A percentile compares a stretch with the other conserved stretches of the same genome.
These are phyloP conservation scores for Lasiodiplodia sp. DNA, from an alignment of 2,329 filamentous ascomycete species.

Conservation along the genomic window DNA sequence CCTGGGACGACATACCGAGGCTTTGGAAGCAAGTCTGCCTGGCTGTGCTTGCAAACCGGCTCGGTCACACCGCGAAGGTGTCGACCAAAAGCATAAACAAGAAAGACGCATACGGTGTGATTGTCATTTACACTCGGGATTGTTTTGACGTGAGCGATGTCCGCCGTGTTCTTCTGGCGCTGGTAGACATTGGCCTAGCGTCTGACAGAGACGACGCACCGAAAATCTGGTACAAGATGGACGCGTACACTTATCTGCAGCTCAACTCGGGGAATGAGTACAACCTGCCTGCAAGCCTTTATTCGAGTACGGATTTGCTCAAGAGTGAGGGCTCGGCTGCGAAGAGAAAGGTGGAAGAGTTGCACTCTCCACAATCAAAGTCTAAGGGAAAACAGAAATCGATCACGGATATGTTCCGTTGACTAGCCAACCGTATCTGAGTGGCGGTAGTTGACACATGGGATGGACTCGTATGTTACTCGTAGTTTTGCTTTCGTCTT, in stretches of 20 bases:
- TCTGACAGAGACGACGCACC: constrained; percentile 41
- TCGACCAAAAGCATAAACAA: constrained; percentile 58
- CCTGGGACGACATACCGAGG: constrained; percentile 61
- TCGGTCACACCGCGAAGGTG: constrained; percentile 78
- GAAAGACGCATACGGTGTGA: constrained; percentile 59
- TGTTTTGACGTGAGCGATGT: constrained; percentile 75
- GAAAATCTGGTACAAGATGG: constrained; percentile 80
- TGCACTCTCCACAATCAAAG: constrained; percentile 2
- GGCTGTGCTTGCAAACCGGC: constrained; percentile 71
- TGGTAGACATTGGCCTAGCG: constrained; percentile 70
- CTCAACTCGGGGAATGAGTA: constrained; percentile 51
- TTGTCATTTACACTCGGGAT: constrained; percentile 81
- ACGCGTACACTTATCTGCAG: constrained; percentile 60
- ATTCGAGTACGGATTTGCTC: constrained; percentile 50
- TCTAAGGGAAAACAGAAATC: constrained; percentile 11
- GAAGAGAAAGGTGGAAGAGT: constrained; percentile 24
- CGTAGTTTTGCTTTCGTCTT: neutral
- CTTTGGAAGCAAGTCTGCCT: constrained; percentile 72
- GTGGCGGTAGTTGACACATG: neutral
- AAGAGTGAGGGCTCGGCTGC: neutral
- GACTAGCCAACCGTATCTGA: neutral
- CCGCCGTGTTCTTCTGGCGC: constrained; percentile 67
- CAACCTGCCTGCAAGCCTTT: constrained; percentile 52
- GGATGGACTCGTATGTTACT: neutral
- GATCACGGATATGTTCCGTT: constrained; percentile 10